phyloP scores from a whole-genome alignment of 2,329 filamentous ascomycete species.

The Grosmannia serpens region DNA sequence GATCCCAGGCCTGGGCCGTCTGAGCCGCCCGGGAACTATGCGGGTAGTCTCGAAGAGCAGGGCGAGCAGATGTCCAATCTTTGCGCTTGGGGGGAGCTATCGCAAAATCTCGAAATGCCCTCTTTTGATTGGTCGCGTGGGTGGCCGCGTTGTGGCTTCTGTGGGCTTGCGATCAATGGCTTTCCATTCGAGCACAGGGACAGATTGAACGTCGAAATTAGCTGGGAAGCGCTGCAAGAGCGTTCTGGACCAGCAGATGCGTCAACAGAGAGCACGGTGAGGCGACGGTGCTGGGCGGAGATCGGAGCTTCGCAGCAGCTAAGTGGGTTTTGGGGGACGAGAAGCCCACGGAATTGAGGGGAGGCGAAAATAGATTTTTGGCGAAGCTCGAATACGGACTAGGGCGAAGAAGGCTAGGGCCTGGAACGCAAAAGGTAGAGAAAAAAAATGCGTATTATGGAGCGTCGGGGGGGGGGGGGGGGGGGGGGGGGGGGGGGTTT shows the following conservation, averaged over 20 bases:
- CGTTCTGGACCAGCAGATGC: neutral
- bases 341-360: neutral
- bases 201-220: neutral
- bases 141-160: neutral
- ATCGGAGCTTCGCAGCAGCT: neutral
- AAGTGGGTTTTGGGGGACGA: neutral
- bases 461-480: neutral
- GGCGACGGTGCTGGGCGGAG: neutral
- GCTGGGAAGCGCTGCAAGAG: neutral
- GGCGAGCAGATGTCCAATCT: neutral
- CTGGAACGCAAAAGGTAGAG: neutral
- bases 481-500: no score
- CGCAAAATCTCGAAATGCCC: conserved; percentile 1
- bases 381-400: neutral
- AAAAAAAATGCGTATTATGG: neutral
- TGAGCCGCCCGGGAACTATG: neutral
- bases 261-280: neutral
- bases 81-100: neutral
- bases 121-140: conserved; percentile 1
- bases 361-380: neutral
- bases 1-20: no score
- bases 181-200: neutral
- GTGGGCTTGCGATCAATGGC: neutral
- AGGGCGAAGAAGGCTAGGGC: neutral
- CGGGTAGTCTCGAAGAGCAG: neutral